Evolutionary conservation across 2,329 filamentous ascomycete species (phyloP).

Genomic region (Calonectria ilicicola): DNA sequence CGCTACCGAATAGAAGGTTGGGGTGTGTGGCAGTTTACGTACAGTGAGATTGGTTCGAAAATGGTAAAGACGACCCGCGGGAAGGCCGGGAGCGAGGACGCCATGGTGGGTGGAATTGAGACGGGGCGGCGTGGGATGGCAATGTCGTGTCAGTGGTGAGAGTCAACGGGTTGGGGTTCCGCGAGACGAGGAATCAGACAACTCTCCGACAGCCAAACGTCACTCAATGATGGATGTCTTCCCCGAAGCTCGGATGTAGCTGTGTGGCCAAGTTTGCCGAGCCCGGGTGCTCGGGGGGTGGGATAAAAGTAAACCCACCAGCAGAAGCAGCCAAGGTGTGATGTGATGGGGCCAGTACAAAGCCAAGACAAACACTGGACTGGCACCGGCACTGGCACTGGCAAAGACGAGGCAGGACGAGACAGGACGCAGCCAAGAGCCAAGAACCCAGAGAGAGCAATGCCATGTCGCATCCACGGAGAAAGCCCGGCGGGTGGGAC

Average conservation of each 20-base stretch:
- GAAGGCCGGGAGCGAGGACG: conserved; percentile 71
- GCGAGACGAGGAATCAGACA: background rate
- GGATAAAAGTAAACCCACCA: conserved; percentile 24
- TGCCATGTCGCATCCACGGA: background rate
- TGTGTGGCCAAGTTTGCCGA: background rate
- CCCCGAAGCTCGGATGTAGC: conserved; percentile 1
- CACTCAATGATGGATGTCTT: background rate
- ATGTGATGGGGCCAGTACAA: background rate
- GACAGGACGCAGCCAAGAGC: background rate
- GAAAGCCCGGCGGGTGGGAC: conserved; percentile 9
- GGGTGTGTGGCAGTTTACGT: conserved; percentile 44
- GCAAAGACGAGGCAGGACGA: background rate
- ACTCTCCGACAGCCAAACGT: background rate
- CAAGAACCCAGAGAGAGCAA: background rate
- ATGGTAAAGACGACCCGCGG: conserved; percentile 76
- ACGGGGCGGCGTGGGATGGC: background rate
- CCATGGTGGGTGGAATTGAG: conserved; percentile 56
- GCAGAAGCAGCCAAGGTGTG: background rate
- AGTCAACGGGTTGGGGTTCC: background rate
- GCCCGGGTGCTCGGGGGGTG: background rate
- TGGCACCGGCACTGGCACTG: background rate
- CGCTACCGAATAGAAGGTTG: background rate
- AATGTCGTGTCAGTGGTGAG: background rate
- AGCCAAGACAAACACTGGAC: background rate
- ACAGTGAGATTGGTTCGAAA: conserved; percentile 77